Percentiles rank a stretch among this genome's conserved stretches.
These are phyloP conservation scores for Globisporangium sylvaticum DNA, from an alignment of 352 stramenopile species.

Conservation along the genomic window DNA sequence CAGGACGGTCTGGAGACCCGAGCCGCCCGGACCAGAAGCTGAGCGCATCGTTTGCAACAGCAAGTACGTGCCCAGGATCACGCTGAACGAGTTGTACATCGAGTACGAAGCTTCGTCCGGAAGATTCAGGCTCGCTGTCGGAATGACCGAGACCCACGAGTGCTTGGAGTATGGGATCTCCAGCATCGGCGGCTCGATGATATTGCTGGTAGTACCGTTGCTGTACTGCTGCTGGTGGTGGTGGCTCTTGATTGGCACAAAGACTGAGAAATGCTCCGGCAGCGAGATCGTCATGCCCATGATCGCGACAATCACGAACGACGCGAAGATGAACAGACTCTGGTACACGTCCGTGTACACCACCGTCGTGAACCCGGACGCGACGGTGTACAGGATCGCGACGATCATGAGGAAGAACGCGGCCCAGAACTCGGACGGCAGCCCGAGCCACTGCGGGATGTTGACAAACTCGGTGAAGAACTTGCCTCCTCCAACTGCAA, in stretches of 20 bases:
- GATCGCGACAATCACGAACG: slow-evolving; percentile 56
- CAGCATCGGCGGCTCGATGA: slow-evolving; percentile 29
- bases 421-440: slow-evolving; percentile 72
- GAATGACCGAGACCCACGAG: slow-evolving; percentile 47
- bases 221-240: slow-evolving; percentile 10
- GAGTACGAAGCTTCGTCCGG: slow-evolving; percentile 49
- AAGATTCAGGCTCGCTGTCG: slow-evolving; percentile 29
- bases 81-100: slow-evolving; percentile 72
- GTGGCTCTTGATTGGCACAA: slow-evolving; percentile 38
- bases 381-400: slow-evolving; percentile 68
- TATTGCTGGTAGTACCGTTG: not conserved
- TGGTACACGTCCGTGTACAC: slow-evolving; percentile 85
- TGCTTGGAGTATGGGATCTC: slow-evolving; percentile 43
- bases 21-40: slow-evolving; percentile 61
- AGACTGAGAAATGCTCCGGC: slow-evolving; percentile 53
- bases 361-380: slow-evolving; percentile 65
- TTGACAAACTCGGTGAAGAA: slow-evolving; percentile 77
- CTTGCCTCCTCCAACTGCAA: slow-evolving; percentile 71
- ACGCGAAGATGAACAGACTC: slow-evolving; percentile 78
- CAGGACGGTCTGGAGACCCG: slow-evolving; percentile 62
- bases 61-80: slow-evolving; percentile 56
- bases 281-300: slow-evolving; percentile 59
- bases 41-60: slow-evolving; percentile 67
- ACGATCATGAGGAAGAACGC: slow-evolving; percentile 60
- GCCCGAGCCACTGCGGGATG: slow-evolving; percentile 45